phyloP scores from a whole-genome alignment of 306 rosid genomes.

The Corylus avellana region DNA sequence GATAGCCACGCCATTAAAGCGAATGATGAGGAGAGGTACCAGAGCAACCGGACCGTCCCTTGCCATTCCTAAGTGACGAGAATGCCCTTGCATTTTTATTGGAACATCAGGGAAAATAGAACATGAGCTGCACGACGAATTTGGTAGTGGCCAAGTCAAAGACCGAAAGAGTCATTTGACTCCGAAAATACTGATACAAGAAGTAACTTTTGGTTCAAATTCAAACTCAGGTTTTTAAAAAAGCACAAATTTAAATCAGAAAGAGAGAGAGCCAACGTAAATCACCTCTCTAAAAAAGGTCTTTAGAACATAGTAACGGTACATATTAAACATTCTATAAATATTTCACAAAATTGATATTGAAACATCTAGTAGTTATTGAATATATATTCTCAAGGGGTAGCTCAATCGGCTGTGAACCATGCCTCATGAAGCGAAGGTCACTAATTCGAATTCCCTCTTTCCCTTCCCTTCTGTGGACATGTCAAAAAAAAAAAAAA shows the following conservation, averaged over 20 bases:
- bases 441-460: too few relatives aligned
- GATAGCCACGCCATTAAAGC: slow-evolving; percentile 8
- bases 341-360: too few relatives aligned
- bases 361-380: too few relatives aligned
- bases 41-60: background rate
- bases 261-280: background rate
- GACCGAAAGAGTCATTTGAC: background rate
- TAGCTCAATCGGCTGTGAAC: too few relatives aligned
- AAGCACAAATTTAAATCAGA: background rate
- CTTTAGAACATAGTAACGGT: too few relatives aligned
- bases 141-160: background rate
- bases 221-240: slow-evolving; percentile 15
- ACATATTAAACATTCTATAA: too few relatives aligned
- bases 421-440: too few relatives aligned
- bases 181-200: background rate
- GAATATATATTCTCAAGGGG: too few relatives aligned
- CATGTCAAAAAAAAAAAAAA: too few relatives aligned
- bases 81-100: background rate
- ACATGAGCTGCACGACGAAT: background rate
- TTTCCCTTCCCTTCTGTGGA: too few relatives aligned
- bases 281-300: too few relatives aligned
- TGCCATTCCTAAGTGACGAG: background rate
- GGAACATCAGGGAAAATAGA: background rate
- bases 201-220: slow-evolving; percentile 5
- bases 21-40: background rate